Evolutionary conservation across 2,329 filamentous ascomycete species (phyloP), one percentile per base, ranked within the genome.

Genomic region (Cadophora sp.): DNA sequence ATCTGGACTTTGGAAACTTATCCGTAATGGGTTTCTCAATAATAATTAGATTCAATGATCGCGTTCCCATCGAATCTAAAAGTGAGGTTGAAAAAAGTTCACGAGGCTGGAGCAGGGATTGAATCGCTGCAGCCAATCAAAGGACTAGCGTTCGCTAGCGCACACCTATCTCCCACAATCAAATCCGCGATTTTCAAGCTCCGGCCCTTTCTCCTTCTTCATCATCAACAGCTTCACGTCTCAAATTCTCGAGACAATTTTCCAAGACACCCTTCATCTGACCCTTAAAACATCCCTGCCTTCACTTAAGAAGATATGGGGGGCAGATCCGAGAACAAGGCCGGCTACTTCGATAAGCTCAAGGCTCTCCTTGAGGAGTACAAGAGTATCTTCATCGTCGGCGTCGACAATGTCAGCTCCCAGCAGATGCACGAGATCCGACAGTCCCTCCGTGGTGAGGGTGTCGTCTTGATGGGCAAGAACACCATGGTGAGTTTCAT

Each of bases 401-500:
- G 81, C 81, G 91, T 95, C 81, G 93, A 98, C 93, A 99, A 98
- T 99, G 96, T 99, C 90, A 93, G 91, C 83, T 99, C 96, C 77
- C 96, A 99, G 90, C 96, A 99, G 91, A 99, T 99, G 96, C 96
- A 99, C 93, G 96, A 99, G 90, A 98, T 99, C 83, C 92, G 96
- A 83, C 85, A 91, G 79, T 84, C 93, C 79, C 92, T 99, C 82
- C 94, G 96, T 82, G 91, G 91, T 72, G 85, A 97, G 84, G 94
- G 89, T 84, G 92, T 98, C 77, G 94, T 99, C 78, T 88, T 99
- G 85, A 98, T 98, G 96, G 96, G 95, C 82, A 98, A 97, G 91
- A 99, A 99, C 91, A 99, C 96, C 84, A 99, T 99, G 96, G 95
- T 96, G 83, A 58, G 69, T 33, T 43, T 11, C 9, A 18, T n/a